Evolutionary conservation across 2,329 filamentous ascomycete genomes (phyloP), one percentile per base, ranked within the genome.

Genomic region (Sporothrix inflata): DNA sequence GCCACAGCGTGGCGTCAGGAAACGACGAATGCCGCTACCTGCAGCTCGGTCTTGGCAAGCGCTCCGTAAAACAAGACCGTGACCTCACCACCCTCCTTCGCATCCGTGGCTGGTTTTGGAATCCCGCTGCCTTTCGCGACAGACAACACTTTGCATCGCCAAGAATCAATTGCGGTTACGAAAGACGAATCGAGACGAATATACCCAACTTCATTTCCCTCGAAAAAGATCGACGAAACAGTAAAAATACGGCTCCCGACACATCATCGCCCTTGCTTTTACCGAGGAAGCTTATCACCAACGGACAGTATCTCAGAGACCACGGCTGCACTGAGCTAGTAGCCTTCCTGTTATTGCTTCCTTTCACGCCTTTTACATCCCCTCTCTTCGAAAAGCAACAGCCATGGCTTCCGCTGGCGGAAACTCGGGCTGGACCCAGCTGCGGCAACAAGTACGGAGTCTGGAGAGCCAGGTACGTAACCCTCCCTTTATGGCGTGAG

Each of bases 371-470:
- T 24, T 30, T 16, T 30, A n/a, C 27, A 55, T 8, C 6, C 4
- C n/a, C 19, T 40, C 9, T 27, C n/a, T 27, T 12, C 12, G 5
- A 42, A 11, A 7, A 27, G 16, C 19, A 9, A 40, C n/a, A 65
- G 45, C 57, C 24, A 76, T 76, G 75, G 74, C 74, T 21, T n/a
- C 51, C 49, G 73, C 70, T 38, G 60, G 72, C 57, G 74, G 75
- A 66, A 76, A 75, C 75, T 86, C 88, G 75, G 91, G 94, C 83
- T 99, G 96, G 96, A 91, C 94, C 79, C 94, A 98, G 84, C 87
- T 98, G 77, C 92, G 96, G 78, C 94, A 98, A 81, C 95, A 98
- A 83, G 93, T 94, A 74, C 88, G 96, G 78, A 89, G 90, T 60
- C 86, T 98, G 74, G 96, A 99, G 82, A 93, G 91, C 74, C 95